Evolutionary conservation across 1,139 yeast genomes (phyloP).

Genomic region (Magnusiomyces starmeri): DNA sequence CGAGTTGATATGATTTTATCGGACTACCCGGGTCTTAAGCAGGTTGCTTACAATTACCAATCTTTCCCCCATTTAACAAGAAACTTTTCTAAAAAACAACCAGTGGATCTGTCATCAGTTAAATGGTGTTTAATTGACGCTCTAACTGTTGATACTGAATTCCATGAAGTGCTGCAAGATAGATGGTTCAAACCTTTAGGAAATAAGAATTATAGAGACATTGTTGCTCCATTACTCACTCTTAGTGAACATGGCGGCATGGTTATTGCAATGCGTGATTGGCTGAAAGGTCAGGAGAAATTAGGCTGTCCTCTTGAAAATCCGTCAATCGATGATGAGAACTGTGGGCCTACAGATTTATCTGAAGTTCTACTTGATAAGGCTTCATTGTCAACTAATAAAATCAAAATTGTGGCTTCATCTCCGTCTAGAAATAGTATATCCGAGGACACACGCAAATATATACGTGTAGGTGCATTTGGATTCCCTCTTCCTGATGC

Average conservation of each 20-base stretch:
- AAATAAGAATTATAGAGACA: constrained; percentile 65
- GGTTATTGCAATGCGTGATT: constrained; percentile 85
- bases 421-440: constrained; percentile 38
- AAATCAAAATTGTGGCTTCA: constrained; percentile 61
- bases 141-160: constrained; percentile 89
- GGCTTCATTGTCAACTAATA: constrained; percentile 70
- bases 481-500: constrained; percentile 95
- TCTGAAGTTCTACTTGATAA: constrained; percentile 75
- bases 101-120: constrained; percentile 72
- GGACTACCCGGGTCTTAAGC: constrained; percentile 84
- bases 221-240: constrained; percentile 84
- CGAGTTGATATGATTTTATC: constrained; percentile 70
- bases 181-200: constrained; percentile 90
- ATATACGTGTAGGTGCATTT: constrained; percentile 76
- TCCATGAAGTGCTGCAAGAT: constrained; percentile 82
- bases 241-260: constrained; percentile 94
- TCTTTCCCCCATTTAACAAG: constrained; percentile 82
- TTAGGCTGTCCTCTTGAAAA: constrained; percentile 38
- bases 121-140: constrained; percentile 90
- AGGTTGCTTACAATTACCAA: constrained; percentile 89
- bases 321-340: constrained; percentile 31
- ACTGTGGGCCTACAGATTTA: constrained; percentile 41
- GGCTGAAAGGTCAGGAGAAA: constrained; percentile 58
- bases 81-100: constrained; percentile 65
- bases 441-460: constrained; percentile 42